Evolutionary conservation across 2,329 filamentous ascomycete species (phyloP).

Genomic region (Talaromyces atroroseus): DNA sequence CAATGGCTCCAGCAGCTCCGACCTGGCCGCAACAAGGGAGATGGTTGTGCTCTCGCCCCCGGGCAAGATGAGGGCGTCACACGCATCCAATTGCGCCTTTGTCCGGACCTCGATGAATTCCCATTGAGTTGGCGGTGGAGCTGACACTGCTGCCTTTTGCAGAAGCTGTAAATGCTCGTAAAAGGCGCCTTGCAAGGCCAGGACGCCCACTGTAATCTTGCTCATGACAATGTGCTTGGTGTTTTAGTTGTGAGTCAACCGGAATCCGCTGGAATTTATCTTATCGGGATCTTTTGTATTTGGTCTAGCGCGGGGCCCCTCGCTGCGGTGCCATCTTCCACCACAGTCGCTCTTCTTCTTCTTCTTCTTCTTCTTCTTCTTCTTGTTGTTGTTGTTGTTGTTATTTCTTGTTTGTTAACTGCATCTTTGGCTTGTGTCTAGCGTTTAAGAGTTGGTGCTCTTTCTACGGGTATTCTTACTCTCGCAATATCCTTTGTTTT

Average conservation of each 20-base stretch:
- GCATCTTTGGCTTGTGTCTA: too few relatives aligned
- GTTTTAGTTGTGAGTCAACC: not conserved
- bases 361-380: too few relatives aligned
- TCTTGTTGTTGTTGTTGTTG: too few relatives aligned
- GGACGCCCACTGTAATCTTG: conserved; percentile 53
- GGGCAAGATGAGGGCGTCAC: conserved; percentile 81
- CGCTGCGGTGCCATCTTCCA: too few relatives aligned
- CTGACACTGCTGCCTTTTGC: conserved; percentile 56
- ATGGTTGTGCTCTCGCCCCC: conserved; percentile 95
- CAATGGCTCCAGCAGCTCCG: conserved; percentile 74
- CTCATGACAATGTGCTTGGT: conserved; percentile 17
- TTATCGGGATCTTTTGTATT: not conserved
- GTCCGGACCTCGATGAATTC: conserved; percentile 76
- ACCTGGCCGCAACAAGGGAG: conserved; percentile 76
- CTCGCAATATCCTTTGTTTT: too few relatives aligned
- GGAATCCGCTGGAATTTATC: not conserved
- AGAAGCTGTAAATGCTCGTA: conserved; percentile 78
- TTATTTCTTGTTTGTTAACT: too few relatives aligned
- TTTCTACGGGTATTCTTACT: too few relatives aligned
- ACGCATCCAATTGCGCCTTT: conserved; percentile 60
- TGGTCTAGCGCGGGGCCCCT: not conserved
- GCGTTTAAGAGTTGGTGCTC: too few relatives aligned
- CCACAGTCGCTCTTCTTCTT: too few relatives aligned
- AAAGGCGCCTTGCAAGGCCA: conserved; percentile 88
- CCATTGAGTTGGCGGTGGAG: conserved; percentile 39